Evolutionary conservation across 768 basidiomycete species (phyloP).

Genomic region (Leccinum fibrillosum): DNA sequence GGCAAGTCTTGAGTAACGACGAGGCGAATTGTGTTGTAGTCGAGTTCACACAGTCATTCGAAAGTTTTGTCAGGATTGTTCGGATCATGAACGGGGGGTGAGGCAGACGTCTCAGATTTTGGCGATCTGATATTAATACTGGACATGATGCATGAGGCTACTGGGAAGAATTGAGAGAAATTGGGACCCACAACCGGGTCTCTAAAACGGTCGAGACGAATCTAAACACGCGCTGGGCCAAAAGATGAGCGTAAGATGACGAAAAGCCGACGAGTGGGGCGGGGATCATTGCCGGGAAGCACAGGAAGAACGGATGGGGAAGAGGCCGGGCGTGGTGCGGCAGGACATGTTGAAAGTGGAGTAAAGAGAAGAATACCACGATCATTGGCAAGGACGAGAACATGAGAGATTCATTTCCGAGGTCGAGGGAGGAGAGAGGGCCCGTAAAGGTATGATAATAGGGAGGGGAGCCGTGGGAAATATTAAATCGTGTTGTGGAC

Average conservation of each 20-base stretch:
- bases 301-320: constrained; percentile 5
- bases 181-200: background rate
- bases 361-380: constrained; percentile 27
- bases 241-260: background rate
- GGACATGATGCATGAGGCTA: constrained; percentile 30
- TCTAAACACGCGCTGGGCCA: background rate
- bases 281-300: constrained; percentile 24
- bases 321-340: constrained; percentile 20
- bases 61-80: constrained; percentile 7
- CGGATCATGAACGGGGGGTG: constrained; percentile 30
- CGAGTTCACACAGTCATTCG: constrained; percentile 26
- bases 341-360: constrained; percentile 31
- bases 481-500: constrained; percentile 6
- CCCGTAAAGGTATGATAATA: constrained; percentile 19
- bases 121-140: constrained; percentile 31
- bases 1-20: constrained; percentile 13
- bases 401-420: constrained; percentile 37
- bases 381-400: constrained; percentile 20
- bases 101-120: constrained; percentile 21
- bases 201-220: background rate
- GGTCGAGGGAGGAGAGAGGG: constrained; percentile 11
- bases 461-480: constrained; percentile 15
- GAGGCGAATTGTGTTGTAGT: background rate
- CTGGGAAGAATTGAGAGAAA: constrained; percentile 2
- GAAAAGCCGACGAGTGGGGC: constrained; percentile 1